These are phyloP conservation scores for Acacia melanoxylon DNA, from an alignment of 306 rosid species.

Conservation along the genomic window DNA sequence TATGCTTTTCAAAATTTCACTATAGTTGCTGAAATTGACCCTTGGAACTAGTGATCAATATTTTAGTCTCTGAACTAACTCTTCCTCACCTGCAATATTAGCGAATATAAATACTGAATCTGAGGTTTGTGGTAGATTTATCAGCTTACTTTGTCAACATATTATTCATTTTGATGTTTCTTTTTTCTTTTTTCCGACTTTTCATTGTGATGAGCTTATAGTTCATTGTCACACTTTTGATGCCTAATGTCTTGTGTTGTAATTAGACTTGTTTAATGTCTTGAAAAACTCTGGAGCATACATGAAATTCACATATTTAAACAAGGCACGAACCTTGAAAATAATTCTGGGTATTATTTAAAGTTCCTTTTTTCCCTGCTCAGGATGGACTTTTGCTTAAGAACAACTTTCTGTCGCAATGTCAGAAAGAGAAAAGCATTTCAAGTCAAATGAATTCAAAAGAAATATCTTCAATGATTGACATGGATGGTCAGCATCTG, in stretches of 20 bases:
- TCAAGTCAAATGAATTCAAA: slow-evolving; percentile 41
- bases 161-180: slow-evolving; percentile 9
- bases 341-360: slow-evolving; percentile 5
- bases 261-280: slow-evolving; percentile 3
- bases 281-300: slow-evolving; percentile 7
- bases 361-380: slow-evolving; percentile 32
- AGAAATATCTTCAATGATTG: slow-evolving; percentile 31
- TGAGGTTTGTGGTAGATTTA: neutral
- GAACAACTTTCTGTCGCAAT: slow-evolving; percentile 41
- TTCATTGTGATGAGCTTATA: slow-evolving; percentile 5
- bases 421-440: slow-evolving; percentile 39
- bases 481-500: slow-evolving; percentile 40
- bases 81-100: neutral
- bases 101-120: neutral
- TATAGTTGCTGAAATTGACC: neutral
- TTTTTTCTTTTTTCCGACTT: neutral
- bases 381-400: slow-evolving; percentile 48
- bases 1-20: slow-evolving; percentile 20
- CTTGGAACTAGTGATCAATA: neutral
- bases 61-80: neutral
- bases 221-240: slow-evolving; percentile 5
- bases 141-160: neutral
- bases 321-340: slow-evolving; percentile 7
- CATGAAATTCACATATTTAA: neutral
- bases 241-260: neutral